Evolutionary conservation across 1,284 basidiomycete species (phyloP).

Genomic region (Leucoagaricus sp.): DNA sequence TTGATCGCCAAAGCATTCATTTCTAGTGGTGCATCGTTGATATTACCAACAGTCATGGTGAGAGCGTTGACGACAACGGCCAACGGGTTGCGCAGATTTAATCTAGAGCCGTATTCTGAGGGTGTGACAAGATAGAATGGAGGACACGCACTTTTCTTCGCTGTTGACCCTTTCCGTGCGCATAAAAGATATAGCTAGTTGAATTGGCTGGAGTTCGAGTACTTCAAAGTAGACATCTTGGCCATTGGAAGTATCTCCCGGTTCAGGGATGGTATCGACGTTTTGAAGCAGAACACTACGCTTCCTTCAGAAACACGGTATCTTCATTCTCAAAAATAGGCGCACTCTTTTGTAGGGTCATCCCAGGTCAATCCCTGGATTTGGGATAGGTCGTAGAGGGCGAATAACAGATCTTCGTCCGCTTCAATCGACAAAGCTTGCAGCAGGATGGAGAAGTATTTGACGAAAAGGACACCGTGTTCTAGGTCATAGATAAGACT

Average conservation of each 20-base stretch:
- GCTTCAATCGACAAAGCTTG: slow-evolving; percentile 96
- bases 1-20: slow-evolving; percentile 95
- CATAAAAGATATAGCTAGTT: slow-evolving; percentile 95
- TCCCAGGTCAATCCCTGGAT: slow-evolving; percentile 92
- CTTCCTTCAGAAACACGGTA: slow-evolving; percentile 4
- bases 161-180: slow-evolving; percentile 91
- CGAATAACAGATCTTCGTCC: slow-evolving; percentile 96
- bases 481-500: slow-evolving; percentile 45
- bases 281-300: slow-evolving; percentile 77
- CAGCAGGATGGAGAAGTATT: slow-evolving; percentile 93
- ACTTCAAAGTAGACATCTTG: slow-evolving; percentile 95
- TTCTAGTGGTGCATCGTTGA: slow-evolving; percentile 96
- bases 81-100: slow-evolving; percentile 88
- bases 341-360: slow-evolving; percentile 74
- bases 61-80: slow-evolving; percentile 94
- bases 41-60: slow-evolving; percentile 96
- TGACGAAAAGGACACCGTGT: slow-evolving; percentile 95
- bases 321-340: not conserved
- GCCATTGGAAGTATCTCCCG: slow-evolving; percentile 62
- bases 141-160: slow-evolving; percentile 79
- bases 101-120: slow-evolving; percentile 40
- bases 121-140: slow-evolving; percentile 1
- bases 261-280: slow-evolving; percentile 80
- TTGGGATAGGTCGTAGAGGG: slow-evolving; percentile 90
- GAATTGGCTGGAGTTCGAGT: slow-evolving; percentile 95